Base-by-base conservation (phyloP, 148 eudicot species). In the Heliosperma pusillum region DNA sequence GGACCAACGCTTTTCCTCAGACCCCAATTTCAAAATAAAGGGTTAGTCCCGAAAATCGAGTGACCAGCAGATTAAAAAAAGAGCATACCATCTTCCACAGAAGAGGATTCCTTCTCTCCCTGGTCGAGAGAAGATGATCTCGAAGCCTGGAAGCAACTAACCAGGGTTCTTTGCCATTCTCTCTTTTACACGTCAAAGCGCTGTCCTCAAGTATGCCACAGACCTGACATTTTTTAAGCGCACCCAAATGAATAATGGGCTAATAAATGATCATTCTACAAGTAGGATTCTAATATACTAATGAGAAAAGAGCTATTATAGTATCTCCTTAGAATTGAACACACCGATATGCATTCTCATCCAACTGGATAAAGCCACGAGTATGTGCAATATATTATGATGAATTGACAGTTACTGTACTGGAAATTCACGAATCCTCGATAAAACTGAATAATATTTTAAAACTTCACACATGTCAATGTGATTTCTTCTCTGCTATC, bases 121-220 rank as follows among this genome's bases (percentile, higher is more conserved):
- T 84, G 61, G 97, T 89, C 19, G 89, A 82, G 74, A 95, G 91
- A 76, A 95, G 89, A 89, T 95, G 93, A 87, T 95, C 99, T 30
- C 97, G 86, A 72, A 95, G 84, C 93, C 93, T 90, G 45, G 99
- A 95, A 25, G 93, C 96, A 81, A 95, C 91, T 61, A 95, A 85
- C 97, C 99, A 95, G 71, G 97, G 86, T 75, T 90, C 94, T 71
- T 83, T 84, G 40, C 87, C 91, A 69, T 79, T 76, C 53, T 69
- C 65, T 80, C 85, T 83, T 84, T 80, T 83, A 65, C 92, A 88
- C 58, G 30, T 73, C 74, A 90, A 74, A 30, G 97, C 92, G 75
- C 85, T 87, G 78, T 95, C 98, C 84, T 95, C 98, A 83, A 95
- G 97, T 76, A 90, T 76, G 53, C 89, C 93, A 60, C 96, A 92